A percentile compares a stretch with the other conserved stretches of the same genome.
Evolutionary conservation across 1,284 basidiomycete species (phyloP).

Genomic region (Puccinia hordei): DNA sequence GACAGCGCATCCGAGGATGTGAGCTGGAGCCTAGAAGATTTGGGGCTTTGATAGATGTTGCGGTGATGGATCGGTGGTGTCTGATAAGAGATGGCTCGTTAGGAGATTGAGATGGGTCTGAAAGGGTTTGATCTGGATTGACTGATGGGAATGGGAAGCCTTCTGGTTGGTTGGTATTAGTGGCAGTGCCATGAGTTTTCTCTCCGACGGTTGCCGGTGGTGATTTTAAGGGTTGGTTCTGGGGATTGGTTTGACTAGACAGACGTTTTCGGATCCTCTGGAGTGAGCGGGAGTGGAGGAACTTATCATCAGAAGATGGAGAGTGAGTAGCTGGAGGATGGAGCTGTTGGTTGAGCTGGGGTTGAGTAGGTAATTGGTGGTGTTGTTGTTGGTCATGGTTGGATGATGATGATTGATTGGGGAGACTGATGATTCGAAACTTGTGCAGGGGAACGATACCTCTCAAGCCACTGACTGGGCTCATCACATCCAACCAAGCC

Average conservation of each 20-base stretch:
- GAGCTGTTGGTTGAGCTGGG: neutral
- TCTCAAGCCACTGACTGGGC: conserved; percentile 14
- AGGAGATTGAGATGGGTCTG: neutral
- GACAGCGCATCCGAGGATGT: neutral
- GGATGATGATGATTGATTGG: neutral
- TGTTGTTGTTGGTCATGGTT: no score
- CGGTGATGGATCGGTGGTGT: neutral
- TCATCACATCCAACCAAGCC: conserved; percentile 10
- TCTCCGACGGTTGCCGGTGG: neutral
- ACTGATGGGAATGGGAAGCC: conserved; percentile 2
- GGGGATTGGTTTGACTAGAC: neutral
- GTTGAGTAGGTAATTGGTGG: neutral
- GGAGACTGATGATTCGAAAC: conserved; percentile 21
- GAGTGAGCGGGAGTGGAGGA: conserved; percentile 17
- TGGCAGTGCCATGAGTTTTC: neutral
- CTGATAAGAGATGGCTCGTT: neutral
- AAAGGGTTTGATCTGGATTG: neutral
- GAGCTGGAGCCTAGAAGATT: neutral
- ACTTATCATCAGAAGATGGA: conserved; percentile 1
- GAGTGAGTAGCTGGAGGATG: neutral
- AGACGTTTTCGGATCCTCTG: conserved; percentile 15
- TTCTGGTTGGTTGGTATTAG: neutral
- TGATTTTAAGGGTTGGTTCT: conserved; percentile 9
- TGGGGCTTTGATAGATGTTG: neutral
- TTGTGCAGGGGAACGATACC: conserved; percentile 12